These are phyloP conservation scores for Ganoderma resinaceum DNA, from an alignment of 1,284 basidiomycete genomes.

Conservation along the genomic window DNA sequence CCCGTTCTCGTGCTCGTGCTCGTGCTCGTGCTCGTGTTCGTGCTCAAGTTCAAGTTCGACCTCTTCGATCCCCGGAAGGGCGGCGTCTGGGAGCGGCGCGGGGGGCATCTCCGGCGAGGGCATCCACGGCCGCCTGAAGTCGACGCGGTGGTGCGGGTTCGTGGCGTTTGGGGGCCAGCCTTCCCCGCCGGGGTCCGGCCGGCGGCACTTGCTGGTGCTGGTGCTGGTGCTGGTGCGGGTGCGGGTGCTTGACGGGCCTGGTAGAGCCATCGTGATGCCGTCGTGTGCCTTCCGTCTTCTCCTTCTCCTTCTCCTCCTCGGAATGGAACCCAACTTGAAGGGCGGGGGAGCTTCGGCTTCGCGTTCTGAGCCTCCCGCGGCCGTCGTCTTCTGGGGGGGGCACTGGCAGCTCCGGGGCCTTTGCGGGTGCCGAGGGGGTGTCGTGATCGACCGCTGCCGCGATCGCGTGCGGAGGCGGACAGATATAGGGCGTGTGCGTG, in stretches of 20 bases:
- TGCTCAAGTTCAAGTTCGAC: background rate
- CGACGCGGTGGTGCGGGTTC: constrained; percentile 20
- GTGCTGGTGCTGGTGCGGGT: background rate
- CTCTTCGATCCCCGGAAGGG: constrained; percentile 6
- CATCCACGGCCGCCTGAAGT: constrained; percentile 21
- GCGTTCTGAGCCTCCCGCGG: constrained; percentile 1
- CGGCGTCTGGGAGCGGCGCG: constrained; percentile 1
- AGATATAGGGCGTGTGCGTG: background rate
- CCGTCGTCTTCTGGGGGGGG: background rate
- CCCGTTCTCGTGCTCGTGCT: background rate
- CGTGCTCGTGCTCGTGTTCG: background rate
- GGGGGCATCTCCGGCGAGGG: constrained; percentile 16
- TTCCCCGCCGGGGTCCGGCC: background rate
- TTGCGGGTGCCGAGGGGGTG: background rate
- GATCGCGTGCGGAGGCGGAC: background rate
- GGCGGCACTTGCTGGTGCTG: background rate
- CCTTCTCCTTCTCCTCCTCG: background rate
- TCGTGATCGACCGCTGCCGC: background rate
- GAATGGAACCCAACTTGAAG: background rate
- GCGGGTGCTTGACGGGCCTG: background rate
- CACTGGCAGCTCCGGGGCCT: background rate
- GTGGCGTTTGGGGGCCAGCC: constrained; percentile 18
- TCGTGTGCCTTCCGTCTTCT: background rate
- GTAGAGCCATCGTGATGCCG: background rate
- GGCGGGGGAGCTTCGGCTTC: too few species aligned